Percentiles rank a stretch among this genome's conserved stretches.
phyloP scores from a whole-genome alignment of 129 eudicot species.

The Helichrysum umbraculigerum region DNA sequence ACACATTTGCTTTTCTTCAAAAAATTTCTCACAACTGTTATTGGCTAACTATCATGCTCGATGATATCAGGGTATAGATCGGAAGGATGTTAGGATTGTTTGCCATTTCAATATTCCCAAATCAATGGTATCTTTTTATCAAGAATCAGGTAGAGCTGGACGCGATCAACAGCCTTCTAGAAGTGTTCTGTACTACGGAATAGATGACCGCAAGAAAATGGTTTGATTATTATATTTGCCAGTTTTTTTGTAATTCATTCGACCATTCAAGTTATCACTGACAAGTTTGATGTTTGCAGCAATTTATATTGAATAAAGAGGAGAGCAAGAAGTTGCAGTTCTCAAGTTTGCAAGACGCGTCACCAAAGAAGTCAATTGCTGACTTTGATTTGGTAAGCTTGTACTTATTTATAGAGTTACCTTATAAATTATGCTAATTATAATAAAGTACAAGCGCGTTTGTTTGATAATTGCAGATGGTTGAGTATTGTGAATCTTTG shows the following conservation, averaged over 20 bases:
- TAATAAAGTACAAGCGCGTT: constrained; percentile 19
- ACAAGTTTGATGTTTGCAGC: constrained; percentile 44
- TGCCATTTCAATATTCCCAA: constrained; percentile 96
- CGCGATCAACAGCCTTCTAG: constrained; percentile 86
- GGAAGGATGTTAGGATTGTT: constrained; percentile 91
- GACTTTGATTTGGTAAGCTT: constrained; percentile 67
- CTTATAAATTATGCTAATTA: neutral
- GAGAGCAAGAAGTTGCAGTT: constrained; percentile 65
- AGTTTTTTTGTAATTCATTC: neutral
- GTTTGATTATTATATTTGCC: constrained; percentile 40
- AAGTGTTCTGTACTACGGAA: constrained; percentile 86
- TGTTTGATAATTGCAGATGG: constrained; percentile 58
- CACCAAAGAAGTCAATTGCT: constrained; percentile 65
- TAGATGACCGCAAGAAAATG: constrained; percentile 91
- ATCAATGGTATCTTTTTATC: constrained; percentile 95
- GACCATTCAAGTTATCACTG: neutral
- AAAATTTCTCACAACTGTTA: neutral
- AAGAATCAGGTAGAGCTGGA: constrained; percentile 99
- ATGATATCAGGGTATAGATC: constrained; percentile 75
- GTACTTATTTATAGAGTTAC: constrained; percentile 14
- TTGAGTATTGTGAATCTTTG: constrained; percentile 80
- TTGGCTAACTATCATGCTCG: constrained; percentile 16
- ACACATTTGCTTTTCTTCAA: neutral
- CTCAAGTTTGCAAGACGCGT: constrained; percentile 48
- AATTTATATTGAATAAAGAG: constrained; percentile 69